Base-by-base conservation (phyloP, 495 filamentous ascomycete species). In the Penicillium lividum region DNA sequence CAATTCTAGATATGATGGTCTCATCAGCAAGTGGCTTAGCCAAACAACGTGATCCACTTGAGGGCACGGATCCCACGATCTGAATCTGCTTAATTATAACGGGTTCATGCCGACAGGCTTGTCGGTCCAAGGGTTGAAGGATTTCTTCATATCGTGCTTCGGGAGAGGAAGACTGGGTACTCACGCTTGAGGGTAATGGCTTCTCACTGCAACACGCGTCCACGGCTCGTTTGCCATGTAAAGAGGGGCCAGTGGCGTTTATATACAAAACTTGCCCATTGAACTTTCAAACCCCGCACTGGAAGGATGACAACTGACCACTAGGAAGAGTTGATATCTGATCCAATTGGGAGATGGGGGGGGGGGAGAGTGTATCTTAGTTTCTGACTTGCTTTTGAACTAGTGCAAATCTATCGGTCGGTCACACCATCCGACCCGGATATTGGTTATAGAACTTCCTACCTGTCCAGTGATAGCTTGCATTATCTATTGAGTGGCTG, bases 11-110 rank as follows among this genome's bases (percentile, higher is more conserved):
- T 40, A n/a, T n/a, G 1, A 40, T 2, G 38, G 6, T 40, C 5
- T 16, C 11, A 2, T 40, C n/a, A 40, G 38, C 38, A 4, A 15
- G 13, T n/a, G 15, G 4, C 38, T 40, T n/a, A 40, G 15, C 11
- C 38, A 15, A 15, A 15, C 15, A 40, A 13, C n/a, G n/a, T 16
- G 13, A 16, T 40, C 11, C 4, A 16, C 38, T 16, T 16, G 0
- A 16, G 8, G 27, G 47, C 36, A 51, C 15, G 10, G 46, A 44
- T 40, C 9, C 33, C 27, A 53, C 16, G 25, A 53, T 66, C 64
- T 36, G 60, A 63, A 55, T 63, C 60, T 66, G 60, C 64, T 67
- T 64, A 61, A 61, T 64, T 36, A n/a, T 44, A 18, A 29, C 4
- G 16, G 44, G 16, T 64, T 64, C 58, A 62, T 53, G 15, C 58